Conservation (phyloP, 768 basidiomycete genomes). For the Pleurotus platypus region DNA sequence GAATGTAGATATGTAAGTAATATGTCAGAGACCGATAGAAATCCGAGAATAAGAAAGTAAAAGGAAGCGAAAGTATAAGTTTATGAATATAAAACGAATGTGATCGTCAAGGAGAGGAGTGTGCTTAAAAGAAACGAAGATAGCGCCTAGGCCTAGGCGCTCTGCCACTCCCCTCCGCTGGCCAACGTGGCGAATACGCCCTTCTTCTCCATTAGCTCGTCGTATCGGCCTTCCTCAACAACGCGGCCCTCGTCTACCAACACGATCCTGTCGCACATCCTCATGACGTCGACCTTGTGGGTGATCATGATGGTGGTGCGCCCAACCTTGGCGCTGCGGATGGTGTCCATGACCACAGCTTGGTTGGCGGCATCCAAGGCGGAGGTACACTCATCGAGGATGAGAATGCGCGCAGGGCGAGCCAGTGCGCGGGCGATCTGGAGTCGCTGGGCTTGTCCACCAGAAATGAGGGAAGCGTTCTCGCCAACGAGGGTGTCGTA, state of each 20-base stretch:
- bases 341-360: slow-evolving; percentile 74
- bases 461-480: slow-evolving; percentile 87
- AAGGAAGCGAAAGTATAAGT: neutral
- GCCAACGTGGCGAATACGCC: slow-evolving; percentile 79
- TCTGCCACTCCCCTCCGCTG: slow-evolving; percentile 63
- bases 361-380: slow-evolving; percentile 87
- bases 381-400: slow-evolving; percentile 95
- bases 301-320: slow-evolving; percentile 90
- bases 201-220: slow-evolving; percentile 58
- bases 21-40: neutral
- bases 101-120: neutral
- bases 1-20: neutral
- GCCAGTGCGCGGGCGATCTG: slow-evolving; percentile 92
- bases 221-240: slow-evolving; percentile 76
- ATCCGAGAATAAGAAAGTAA: slow-evolving; percentile 7
- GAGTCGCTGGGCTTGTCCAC: slow-evolving; percentile 92
- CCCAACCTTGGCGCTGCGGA: slow-evolving; percentile 57
- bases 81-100: neutral
- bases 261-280: slow-evolving; percentile 85
- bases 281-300: slow-evolving; percentile 89
- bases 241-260: slow-evolving; percentile 77
- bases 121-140: slow-evolving; percentile 11
- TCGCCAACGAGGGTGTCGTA: slow-evolving; percentile 90
- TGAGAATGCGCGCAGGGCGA: slow-evolving; percentile 64
- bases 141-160: slow-evolving; percentile 9